Evolutionary conservation across 495 filamentous ascomycete genomes (phyloP), one percentile per base, ranked within the genome.

Genomic region (Acidiella bohemica): DNA sequence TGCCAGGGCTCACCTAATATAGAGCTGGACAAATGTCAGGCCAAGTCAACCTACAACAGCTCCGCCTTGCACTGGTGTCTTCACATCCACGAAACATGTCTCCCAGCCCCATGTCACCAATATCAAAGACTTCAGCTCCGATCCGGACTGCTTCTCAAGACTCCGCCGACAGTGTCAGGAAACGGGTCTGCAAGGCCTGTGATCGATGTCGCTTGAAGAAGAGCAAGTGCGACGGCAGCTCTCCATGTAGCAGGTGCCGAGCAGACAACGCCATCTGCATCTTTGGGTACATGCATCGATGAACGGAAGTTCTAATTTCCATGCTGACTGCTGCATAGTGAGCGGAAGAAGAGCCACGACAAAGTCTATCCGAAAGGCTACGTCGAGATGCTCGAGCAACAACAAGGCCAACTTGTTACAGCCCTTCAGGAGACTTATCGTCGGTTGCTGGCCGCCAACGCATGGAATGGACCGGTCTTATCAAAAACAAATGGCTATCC

Each of bases 121-220:
- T 46, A 8, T 6, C 36, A 16, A 44, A 49, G 24, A 36, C 39
- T 32, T 41, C 27, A 17, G 35, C 27, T 31, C 47, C 43, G 22
- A 25, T 35, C 9, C 35, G 37, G 8, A 37, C 41, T 11, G 26
- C 19, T 13, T 53, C 45, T 12, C 41, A 41, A 8, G 47, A 50
- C 29, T 49, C 55, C 6, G 41, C 52, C 14, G 57, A 60, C 39
- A 46, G 49, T 22, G 57, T 57, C 19, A 47, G 59, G 36, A 79
- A 79, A 56, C 62, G 76, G 46, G 76, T 80, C 25, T 78, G 75
- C 66, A 80, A 78, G 58, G 76, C 76, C 17, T 80, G 76, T 49
- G 76, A 80, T 58, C 63, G 76, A 46, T 80, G 76, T 65, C 62
- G 76, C 44, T 72, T 79, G 61, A 81, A 79, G 63, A 81, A 81